Percentiles rank a stretch among this genome's conserved stretches.
phyloP scores from a whole-genome alignment of 139 green algal genomes.

The Chlamydomonas eustigma region DNA sequence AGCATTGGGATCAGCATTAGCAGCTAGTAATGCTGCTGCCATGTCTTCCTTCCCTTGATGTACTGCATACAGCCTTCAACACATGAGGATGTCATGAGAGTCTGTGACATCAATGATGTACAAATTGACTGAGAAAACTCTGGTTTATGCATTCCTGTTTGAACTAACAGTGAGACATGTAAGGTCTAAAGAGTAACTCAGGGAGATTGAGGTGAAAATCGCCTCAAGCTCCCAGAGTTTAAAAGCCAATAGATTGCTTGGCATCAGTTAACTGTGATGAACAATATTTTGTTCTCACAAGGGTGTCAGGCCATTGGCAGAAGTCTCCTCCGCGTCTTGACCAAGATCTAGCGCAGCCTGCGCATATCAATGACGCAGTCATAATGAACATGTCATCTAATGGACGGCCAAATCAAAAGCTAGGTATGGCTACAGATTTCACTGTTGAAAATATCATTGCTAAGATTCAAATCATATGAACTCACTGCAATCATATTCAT shows the following conservation, averaged over 20 bases:
- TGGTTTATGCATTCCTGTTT: not conserved
- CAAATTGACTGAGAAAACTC: not conserved
- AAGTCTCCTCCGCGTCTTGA: slow-evolving; percentile 31
- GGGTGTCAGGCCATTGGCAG: slow-evolving; percentile 24
- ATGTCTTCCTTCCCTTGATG: not conserved
- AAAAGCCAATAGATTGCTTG: not conserved
- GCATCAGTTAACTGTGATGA: not conserved
- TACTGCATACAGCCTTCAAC: slow-evolving; percentile 13
- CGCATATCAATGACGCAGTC: not conserved
- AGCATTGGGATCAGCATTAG: slow-evolving; percentile 14
- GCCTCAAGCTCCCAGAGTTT: not conserved
- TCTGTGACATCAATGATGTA: not conserved
- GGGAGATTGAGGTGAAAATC: not conserved
- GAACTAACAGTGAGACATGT: not conserved
- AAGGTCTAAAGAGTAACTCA: not conserved
- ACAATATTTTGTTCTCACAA: slow-evolving; percentile 26
- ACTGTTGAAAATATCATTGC: no score
- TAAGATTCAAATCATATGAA: not conserved
- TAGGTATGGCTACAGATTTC: not conserved
- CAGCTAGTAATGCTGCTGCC: slow-evolving; percentile 21
- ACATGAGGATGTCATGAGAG: not conserved
- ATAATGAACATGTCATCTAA: not conserved
- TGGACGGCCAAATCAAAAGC: not conserved
- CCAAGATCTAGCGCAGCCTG: slow-evolving; percentile 31
- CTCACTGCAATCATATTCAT: not conserved